Conservation (phyloP, 306 rosid species). For the Castanea mollissima region DNA sequence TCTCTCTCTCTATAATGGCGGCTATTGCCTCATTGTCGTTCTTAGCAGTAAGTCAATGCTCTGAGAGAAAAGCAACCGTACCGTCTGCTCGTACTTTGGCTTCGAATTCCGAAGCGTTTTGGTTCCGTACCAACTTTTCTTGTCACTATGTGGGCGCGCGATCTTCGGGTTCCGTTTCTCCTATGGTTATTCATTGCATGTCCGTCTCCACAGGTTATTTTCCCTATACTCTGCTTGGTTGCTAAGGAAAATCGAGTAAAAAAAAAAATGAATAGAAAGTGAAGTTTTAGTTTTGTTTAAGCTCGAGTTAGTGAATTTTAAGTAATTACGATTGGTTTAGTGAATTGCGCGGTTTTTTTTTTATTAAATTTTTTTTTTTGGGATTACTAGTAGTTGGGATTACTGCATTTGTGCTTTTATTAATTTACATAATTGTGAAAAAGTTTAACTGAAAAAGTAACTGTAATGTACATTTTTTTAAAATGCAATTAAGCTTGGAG, state of each 20-base stretch:
- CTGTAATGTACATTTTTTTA: background rate
- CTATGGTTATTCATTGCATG: constrained; percentile 66
- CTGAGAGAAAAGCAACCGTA: constrained; percentile 36
- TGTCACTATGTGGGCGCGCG: constrained; percentile 34
- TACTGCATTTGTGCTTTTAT: background rate
- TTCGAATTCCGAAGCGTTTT: constrained; percentile 41
- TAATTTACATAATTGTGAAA: background rate
- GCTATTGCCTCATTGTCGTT: constrained; percentile 67
- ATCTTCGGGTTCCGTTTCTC: constrained; percentile 36
- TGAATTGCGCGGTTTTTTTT: no score
- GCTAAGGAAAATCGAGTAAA: background rate
- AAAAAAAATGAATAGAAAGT: background rate
- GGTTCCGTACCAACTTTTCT: constrained; percentile 37
- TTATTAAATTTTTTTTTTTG: background rate
- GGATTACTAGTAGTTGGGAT: background rate
- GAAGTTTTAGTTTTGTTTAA: background rate
- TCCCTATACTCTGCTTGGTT: constrained; percentile 1
- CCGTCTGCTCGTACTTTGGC: constrained; percentile 46
- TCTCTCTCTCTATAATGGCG: constrained; percentile 44
- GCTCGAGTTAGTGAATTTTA: no score
- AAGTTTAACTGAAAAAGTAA: background rate
- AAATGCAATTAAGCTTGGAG: background rate
- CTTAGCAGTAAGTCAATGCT: constrained; percentile 51
- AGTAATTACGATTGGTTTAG: no score
- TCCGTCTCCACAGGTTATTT: constrained; percentile 52